Evolutionary conservation across 495 filamentous ascomycete species (phyloP).

Genomic region (Tuber umbilicatum): DNA sequence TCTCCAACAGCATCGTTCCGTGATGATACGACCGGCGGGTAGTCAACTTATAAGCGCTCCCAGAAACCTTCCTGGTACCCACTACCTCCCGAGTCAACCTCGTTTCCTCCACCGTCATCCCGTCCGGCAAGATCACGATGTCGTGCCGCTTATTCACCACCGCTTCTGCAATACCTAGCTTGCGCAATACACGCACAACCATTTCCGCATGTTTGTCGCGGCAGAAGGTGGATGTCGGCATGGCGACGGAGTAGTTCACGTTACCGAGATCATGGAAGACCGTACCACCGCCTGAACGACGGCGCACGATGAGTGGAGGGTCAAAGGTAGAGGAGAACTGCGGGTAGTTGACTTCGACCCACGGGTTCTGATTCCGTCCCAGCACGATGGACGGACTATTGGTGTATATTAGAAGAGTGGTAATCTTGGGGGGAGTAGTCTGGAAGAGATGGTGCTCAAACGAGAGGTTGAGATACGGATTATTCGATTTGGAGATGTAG

Average conservation of each 20-base stretch:
- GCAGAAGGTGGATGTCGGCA: slow-evolving; percentile 64
- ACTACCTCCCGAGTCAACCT: slow-evolving; percentile 31
- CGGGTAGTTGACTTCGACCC: slow-evolving; percentile 76
- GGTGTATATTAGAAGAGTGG: slow-evolving; percentile 75
- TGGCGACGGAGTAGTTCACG: slow-evolving; percentile 87
- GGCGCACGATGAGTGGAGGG: slow-evolving; percentile 59
- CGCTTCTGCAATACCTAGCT: slow-evolving; percentile 48
- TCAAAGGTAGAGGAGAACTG: slow-evolving; percentile 44
- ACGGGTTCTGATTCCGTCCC: slow-evolving; percentile 95
- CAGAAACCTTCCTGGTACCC: slow-evolving; percentile 70
- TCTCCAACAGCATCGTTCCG: slow-evolving; percentile 74
- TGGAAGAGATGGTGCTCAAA: slow-evolving; percentile 86
- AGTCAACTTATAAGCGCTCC: slow-evolving; percentile 88
- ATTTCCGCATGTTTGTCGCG: slow-evolving; percentile 84
- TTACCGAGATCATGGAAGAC: slow-evolving; percentile 92
- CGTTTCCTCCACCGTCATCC: slow-evolving; percentile 9
- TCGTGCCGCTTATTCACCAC: slow-evolving; percentile 87
- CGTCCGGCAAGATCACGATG: slow-evolving; percentile 63
- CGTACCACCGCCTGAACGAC: slow-evolving; percentile 80
- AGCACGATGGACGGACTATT: slow-evolving; percentile 83
- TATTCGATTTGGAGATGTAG: slow-evolving; percentile 65
- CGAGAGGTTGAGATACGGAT: slow-evolving; percentile 91
- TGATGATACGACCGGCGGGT: slow-evolving; percentile 74
- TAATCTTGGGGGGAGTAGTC: slow-evolving; percentile 60
- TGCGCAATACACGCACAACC: slow-evolving; percentile 69